Evolutionary conservation across 495 filamentous ascomycete species (phyloP).

Genomic region (Penicillium pulvis): DNA sequence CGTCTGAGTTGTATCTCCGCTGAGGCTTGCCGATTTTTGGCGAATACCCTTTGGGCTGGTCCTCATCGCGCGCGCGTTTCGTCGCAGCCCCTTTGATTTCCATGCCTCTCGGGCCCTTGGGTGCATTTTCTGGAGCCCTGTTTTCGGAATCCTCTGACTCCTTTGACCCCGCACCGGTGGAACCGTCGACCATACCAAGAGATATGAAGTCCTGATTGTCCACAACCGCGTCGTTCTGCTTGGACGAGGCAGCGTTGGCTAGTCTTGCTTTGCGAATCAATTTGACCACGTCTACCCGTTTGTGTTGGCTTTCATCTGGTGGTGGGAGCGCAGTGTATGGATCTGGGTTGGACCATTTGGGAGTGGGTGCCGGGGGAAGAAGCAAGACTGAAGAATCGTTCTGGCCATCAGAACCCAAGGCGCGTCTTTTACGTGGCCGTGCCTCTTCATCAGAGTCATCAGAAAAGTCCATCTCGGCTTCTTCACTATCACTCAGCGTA

Average conservation of each 20-base stretch:
- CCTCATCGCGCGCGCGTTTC: conserved; percentile 69
- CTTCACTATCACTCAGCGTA: conserved; percentile 72
- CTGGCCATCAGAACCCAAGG: conserved; percentile 46
- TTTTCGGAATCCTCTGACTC: not conserved
- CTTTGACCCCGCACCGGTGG: not conserved
- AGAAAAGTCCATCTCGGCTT: conserved; percentile 65
- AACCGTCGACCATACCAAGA: conserved; percentile 58
- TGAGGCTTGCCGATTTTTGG: conserved; percentile 47
- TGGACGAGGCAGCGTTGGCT: conserved; percentile 28
- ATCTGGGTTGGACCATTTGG: conserved; percentile 93
- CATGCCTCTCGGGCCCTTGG: conserved; percentile 29
- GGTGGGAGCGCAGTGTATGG: conserved; percentile 84
- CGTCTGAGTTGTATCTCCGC: conserved; percentile 44
- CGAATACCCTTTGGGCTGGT: conserved; percentile 58
- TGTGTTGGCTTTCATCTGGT: conserved; percentile 60
- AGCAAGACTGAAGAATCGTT: conserved; percentile 17
- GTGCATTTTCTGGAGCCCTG: conserved; percentile 39
- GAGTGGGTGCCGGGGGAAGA: conserved; percentile 35
- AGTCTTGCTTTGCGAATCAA: conserved; percentile 83
- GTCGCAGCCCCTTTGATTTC: conserved; percentile 12
- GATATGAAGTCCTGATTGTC: conserved; percentile 84
- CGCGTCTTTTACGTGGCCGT: conserved; percentile 53
- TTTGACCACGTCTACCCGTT: conserved; percentile 81
- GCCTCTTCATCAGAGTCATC: conserved; percentile 49
- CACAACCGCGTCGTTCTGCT: conserved; percentile 54